Base-by-base conservation (phyloP, 1,284 basidiomycete species). In the Melanopsichium pennsylvanicum region DNA sequence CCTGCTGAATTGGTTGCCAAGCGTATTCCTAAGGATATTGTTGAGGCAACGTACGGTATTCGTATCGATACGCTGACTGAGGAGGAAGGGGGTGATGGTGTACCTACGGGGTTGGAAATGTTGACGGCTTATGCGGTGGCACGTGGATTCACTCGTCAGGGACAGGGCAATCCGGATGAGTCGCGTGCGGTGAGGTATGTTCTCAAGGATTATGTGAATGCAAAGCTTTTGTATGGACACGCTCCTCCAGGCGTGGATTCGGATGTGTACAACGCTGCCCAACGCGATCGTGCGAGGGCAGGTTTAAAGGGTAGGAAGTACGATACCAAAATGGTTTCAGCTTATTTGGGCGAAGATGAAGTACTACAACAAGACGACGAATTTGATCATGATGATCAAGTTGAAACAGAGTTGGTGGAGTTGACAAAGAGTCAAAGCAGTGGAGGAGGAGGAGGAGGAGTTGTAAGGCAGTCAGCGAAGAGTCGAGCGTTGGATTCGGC, bases 181-280 rank as follows among this genome's bases (percentile, higher is more conserved):
- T 92, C 94, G 19, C 88, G 93, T 47, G 89, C 95, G 0, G 92
- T 95, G 12, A 88, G 96, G 57, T 91, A 91, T 78, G 86, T 99
- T 49, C 86, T 99, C 52, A 99, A 99, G 82, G 96, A 99, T 83
- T 98, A 97, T 76, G 93, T 98, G 64, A 94, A 91, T 73, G 96
- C 92, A 31, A 93, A 92, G 74, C 86, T 99, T 0, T 85, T 98
- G 8, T 97, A 88, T 81, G 91, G 91, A 68, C 91, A 95, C 64
- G 88, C 86, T 1, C 82, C 92, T 16, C 94, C 96, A 9, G 83
- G 74, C 7, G 36, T 88, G 5, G 82, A 87, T 9, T 86, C 89
- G 12, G 86, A 88, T 48, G 84, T 84, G 2, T 98, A 95, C 84
- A 98, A 98, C 82, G 81, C 85, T 40, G 85, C 86, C 42, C 90